These are phyloP conservation scores for Alternaria gansuensis DNA, from an alignment of 2,329 filamentous ascomycete species.

Conservation along the genomic window DNA sequence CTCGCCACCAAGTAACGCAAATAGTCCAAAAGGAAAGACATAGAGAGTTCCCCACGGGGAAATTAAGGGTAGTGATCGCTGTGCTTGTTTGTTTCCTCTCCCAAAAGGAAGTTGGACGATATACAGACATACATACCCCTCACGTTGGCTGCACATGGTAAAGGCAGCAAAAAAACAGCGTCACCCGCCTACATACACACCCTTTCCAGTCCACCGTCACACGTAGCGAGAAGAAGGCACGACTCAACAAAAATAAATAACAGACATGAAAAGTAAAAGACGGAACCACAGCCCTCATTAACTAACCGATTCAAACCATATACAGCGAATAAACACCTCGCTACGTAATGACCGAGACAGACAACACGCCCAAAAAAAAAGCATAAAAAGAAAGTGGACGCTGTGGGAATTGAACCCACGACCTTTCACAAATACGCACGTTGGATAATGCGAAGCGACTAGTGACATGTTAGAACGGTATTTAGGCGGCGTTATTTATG, in stretches of 20 bases:
- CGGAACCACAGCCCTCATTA: not conserved
- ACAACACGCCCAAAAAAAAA: not conserved
- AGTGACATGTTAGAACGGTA: not conserved
- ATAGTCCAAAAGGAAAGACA: not conserved
- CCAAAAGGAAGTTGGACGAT: not conserved
- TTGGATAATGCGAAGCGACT: constrained; percentile 31
- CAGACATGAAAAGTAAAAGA: not conserved
- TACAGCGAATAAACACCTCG: too few species aligned
- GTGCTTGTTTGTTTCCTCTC: not conserved
- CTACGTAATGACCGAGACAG: too few species aligned
- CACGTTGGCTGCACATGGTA: not conserved
- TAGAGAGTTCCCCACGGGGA: not conserved
- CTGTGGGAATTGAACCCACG: constrained; percentile 41
- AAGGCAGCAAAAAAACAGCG: not conserved
- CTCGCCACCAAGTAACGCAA: not conserved
- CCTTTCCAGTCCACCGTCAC: not conserved
- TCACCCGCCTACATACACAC: not conserved
- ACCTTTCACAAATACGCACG: constrained; percentile 31
- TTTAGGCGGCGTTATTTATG: too few species aligned
- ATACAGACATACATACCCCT: not conserved
- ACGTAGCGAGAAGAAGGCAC: not conserved
- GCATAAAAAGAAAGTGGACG: constrained; percentile 26
- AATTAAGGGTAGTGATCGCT: not conserved
- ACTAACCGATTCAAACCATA: too few species aligned
- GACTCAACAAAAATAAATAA: not conserved